Base-by-base conservation (phyloP, 345 rosid species). In the Capsella bursapastoris region DNA sequence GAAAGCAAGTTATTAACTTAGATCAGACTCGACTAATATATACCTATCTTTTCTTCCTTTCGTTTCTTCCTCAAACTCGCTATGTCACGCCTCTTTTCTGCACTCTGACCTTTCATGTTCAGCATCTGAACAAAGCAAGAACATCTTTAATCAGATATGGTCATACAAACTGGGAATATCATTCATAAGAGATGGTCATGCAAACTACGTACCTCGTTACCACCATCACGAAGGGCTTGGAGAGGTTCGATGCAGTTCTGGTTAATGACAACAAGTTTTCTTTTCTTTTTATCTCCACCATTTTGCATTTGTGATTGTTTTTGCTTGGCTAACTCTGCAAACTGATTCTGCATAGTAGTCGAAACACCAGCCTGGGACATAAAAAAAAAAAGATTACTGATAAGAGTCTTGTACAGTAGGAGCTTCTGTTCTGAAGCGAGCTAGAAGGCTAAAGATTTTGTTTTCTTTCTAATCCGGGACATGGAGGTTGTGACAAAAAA, bases 181-280 rank as follows among this genome's bases (percentile, higher is more conserved):
- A 32, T 14, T 6, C 35, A 44, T 61, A 16, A 52, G 37, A 51
- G 56, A 8, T 38, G 8, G 12, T 64, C 13, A 34, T 34, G 4
- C 12, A 29, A 34, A 60, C 40, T 27, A 57, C 44, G 59, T 84
- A 89, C 98, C 96, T 92, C 94, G 37, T 75, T 85, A 57, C 88
- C 85, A 73, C 81, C 85, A 73, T 60, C 83, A 55, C 91, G 90
- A 60, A 92, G 96, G 32, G 98, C 97, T 86, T 89, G 84, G 49
- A 95, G 96, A n/a, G 99, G 99, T 82, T 95, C 99, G 37, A 92
- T 68, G 66, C 90, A 86, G 79, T 88, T 88, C 82, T 89, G 98
- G 78, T 93, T 89, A 66, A 92, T 87, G 72, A 95, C 88, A 55
- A 89, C 82, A 78, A 90, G 70, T 74, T 88, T 90, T 67, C 89